Base-by-base conservation (phyloP, 148 eudicot species). In the Mesembryanthemum crystallinum region DNA sequence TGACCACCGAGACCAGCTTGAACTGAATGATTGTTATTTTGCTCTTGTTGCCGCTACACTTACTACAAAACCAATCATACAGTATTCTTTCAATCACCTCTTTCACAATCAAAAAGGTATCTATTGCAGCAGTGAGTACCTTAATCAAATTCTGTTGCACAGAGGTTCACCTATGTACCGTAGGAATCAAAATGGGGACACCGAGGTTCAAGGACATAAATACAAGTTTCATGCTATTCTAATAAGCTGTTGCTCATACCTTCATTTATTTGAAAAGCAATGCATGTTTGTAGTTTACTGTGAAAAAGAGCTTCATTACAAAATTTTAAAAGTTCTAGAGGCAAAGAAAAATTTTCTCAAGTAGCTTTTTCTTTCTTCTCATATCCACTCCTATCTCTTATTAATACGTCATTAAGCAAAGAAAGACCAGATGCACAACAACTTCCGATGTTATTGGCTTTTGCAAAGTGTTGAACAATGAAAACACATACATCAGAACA, bases 1-100 rank as follows among this genome's bases (percentile, higher is more conserved):
- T 28, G 29, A n/a, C n/a, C n/a, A n/a, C n/a, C n/a, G n/a, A 32
- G 47, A 28, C 58, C 73, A 52, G n/a, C 17, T 49, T 70, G 63
- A 35, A 57, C 29, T 57, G 52, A 58, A 13, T 17, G 5, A 37
- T 7, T 8, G 20, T 58, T 52, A 2, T 32, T 8, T 20, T 64
- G 67, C 43, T 32, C 23, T 17, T 64, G 43, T 33, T 32, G 20
- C 9, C 12, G 21, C 13, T 32, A 24, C 18, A 17, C 12, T 64
- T 72, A 37, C 21, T 29, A 69, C 20, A 69, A 17, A 27, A 28
- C 42, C 73, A 15, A 9, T 52, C 30, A 3, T 57, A 57, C 64
- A 35, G 45, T 42, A 33, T 57, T 25, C 51, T n/a, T 58, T 54
- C 61, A 54, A 54, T 55, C 74, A 54, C 20, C 24, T 6, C 47